Evolutionary conservation across 2,329 filamentous ascomycete genomes (phyloP).

Genomic region (Harringtonia lauricola): DNA sequence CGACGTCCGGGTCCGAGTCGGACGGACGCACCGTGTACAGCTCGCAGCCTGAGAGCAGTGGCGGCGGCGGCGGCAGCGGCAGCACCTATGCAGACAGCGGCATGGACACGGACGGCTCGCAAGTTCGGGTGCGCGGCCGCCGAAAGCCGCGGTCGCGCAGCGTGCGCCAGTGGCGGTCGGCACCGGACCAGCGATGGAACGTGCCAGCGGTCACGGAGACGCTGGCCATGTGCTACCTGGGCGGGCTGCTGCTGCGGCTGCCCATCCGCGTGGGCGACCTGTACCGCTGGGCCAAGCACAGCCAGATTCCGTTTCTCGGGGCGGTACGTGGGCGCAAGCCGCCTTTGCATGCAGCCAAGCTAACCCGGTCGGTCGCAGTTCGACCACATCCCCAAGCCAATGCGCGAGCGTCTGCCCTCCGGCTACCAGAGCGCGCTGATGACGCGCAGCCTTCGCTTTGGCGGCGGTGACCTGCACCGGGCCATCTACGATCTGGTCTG

Average conservation of each 20-base stretch:
- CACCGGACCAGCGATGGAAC: slow-evolving; percentile 36
- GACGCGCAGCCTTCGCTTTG: slow-evolving; percentile 30
- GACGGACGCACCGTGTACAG: slow-evolving; percentile 9
- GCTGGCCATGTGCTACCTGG: slow-evolving; percentile 70
- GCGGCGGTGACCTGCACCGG: slow-evolving; percentile 50
- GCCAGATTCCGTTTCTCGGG: slow-evolving; percentile 60
- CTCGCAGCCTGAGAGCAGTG: slow-evolving; percentile 7
- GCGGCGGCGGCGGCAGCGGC: slow-evolving; percentile 2
- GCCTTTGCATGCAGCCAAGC: no score
- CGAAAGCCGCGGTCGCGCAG: slow-evolving; percentile 14
- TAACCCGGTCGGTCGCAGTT: slow-evolving; percentile 26
- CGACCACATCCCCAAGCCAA: slow-evolving; percentile 47
- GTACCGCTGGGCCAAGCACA: slow-evolving; percentile 52
- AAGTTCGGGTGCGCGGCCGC: slow-evolving; percentile 15
- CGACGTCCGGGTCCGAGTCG: slow-evolving; percentile 3
- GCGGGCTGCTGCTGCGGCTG: slow-evolving; percentile 60
- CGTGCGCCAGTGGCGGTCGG: slow-evolving; percentile 31
- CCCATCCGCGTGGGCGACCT: slow-evolving; percentile 69
- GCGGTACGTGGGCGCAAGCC: no score
- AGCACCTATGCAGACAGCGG: not conserved
- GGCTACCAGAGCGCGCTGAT: slow-evolving; percentile 50
- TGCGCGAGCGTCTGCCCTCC: slow-evolving; percentile 53
- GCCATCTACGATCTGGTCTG: slow-evolving; percentile 50
- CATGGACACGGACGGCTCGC: not conserved
- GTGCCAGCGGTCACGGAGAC: slow-evolving; percentile 64